Percentiles rank a stretch among this genome's conserved stretches.
These are phyloP conservation scores for Raddia guianensis DNA, from an alignment of 176 grass and related monocot species.

Conservation along the genomic window DNA sequence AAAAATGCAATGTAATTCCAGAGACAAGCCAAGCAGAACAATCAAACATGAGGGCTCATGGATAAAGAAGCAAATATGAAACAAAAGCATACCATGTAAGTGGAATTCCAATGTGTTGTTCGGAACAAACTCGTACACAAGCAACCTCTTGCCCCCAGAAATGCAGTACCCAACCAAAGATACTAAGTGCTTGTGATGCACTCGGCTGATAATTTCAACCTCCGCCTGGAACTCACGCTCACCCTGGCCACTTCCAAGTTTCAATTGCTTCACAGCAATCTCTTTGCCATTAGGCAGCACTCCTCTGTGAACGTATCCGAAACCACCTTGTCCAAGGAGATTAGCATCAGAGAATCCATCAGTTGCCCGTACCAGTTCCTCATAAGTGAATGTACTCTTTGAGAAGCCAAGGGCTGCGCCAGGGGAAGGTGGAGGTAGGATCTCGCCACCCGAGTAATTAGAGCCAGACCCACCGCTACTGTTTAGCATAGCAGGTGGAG, in stretches of 20 bases:
- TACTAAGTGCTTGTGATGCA: conserved; percentile 85
- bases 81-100: conserved; percentile 66
- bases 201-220: conserved; percentile 80
- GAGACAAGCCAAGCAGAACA: conserved; percentile 21
- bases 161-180: conserved; percentile 81
- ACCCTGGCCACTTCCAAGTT: conserved; percentile 70
- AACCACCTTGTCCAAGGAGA: conserved; percentile 90
- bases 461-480: conserved; percentile 68
- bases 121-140: conserved; percentile 88
- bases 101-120: conserved; percentile 81
- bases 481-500: conserved; percentile 60
- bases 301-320: conserved; percentile 83
- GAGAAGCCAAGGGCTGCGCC: conserved; percentile 56
- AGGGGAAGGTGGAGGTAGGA: conserved; percentile 66
- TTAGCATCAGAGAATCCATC: conserved; percentile 79
- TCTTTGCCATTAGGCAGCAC: conserved; percentile 72
- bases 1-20: background rate
- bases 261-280: conserved; percentile 83
- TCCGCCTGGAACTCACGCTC: conserved; percentile 86
- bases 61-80: conserved; percentile 3
- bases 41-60: background rate
- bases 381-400: conserved; percentile 86
- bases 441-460: conserved; percentile 70
- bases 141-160: conserved; percentile 69
- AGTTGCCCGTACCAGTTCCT: conserved; percentile 68